Evolutionary conservation across 2,329 filamentous ascomycete genomes (phyloP), one percentile per base, ranked within the genome.

Genomic region (Phyllosticta citribraziliensis): DNA sequence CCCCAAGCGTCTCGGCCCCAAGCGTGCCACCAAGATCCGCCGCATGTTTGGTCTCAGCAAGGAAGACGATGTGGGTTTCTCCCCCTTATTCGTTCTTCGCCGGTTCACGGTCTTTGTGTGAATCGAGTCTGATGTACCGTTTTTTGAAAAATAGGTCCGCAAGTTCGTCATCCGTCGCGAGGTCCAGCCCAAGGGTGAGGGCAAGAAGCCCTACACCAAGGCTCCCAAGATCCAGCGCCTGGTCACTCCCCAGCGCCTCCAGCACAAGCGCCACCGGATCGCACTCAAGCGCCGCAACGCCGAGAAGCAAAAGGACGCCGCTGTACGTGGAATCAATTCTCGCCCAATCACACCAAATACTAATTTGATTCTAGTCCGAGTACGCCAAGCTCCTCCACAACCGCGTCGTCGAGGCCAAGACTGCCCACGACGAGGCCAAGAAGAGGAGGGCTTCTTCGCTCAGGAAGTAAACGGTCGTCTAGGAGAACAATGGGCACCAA

Each of bases 81-180:
- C 56, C 52, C 59, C 59, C 54, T 55, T 60, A 40, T 52, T 61
- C 55, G 59, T 56, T 6, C 60, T 58, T 62, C 60, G 60, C 60
- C 60, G 60, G 55, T 52, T 76, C 76, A 78, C 74, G 73, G 69
- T 87, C 84, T 84, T 88, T 87, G 71, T 72, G 69, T 70, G 70
- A 76, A 74, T 75, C 75, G 76, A 78, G 77, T 76, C 77, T 79
- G 77, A 79, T 73, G 68, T 73, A 67, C 67, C 66, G 63, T 64
- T 52, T 63, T 65, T 67, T 67, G 72, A 72, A 35, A 55, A 76
- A 72, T 83, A 93, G 89, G 89, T 94, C 82, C 93, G 94, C 85
- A 97, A 97, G 85, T 99, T 96, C 84, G 94, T 99, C 80, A 97
- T 99, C 76, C 94, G 94, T 79, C 94, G 94, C 79, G 94, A 97